Evolutionary conservation across 495 filamentous ascomycete genomes (phyloP).

Genomic region (Aspergillus biplanus): DNA sequence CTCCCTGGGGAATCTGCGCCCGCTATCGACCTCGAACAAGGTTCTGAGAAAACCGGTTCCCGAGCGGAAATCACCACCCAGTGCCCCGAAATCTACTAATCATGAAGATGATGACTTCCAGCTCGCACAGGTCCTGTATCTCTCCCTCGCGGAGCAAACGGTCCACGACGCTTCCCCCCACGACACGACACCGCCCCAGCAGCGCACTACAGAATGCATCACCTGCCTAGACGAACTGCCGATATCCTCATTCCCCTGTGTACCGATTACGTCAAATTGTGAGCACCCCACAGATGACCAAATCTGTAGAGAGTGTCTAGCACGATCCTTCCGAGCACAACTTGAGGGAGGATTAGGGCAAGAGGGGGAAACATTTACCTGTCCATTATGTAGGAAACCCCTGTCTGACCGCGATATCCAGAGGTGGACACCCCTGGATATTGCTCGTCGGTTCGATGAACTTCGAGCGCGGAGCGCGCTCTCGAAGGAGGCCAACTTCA

Average conservation of each 20-base stretch:
- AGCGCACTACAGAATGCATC: conserved; percentile 3
- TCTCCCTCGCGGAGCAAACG: no score
- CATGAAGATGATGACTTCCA: no score
- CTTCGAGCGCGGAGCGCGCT: conserved; percentile 4
- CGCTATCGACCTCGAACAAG: no score
- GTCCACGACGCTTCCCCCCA: no score
- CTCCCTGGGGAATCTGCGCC: no score
- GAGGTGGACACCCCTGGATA: not conserved
- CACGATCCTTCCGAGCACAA: conserved; percentile 10
- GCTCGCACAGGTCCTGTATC: no score
- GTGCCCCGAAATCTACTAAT: no score
- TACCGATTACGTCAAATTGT: not conserved
- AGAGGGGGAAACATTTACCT: conserved; percentile 1
- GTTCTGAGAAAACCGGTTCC: no score
- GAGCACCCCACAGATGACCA: conserved; percentile 8
- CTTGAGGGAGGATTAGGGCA: not conserved
- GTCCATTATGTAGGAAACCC: conserved; percentile 10
- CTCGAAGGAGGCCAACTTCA: conserved; percentile 4
- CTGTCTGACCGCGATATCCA: not conserved
- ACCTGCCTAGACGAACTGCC: conserved; percentile 9
- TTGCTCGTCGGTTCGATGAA: not conserved
- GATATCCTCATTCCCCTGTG: conserved; percentile 1
- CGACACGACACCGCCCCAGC: no score
- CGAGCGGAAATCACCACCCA: no score
- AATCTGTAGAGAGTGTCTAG: conserved; percentile 5